Evolutionary conservation across 768 basidiomycete genomes (phyloP), one percentile per base, ranked within the genome.

Genomic region (Chlorophyllum brunneum): DNA sequence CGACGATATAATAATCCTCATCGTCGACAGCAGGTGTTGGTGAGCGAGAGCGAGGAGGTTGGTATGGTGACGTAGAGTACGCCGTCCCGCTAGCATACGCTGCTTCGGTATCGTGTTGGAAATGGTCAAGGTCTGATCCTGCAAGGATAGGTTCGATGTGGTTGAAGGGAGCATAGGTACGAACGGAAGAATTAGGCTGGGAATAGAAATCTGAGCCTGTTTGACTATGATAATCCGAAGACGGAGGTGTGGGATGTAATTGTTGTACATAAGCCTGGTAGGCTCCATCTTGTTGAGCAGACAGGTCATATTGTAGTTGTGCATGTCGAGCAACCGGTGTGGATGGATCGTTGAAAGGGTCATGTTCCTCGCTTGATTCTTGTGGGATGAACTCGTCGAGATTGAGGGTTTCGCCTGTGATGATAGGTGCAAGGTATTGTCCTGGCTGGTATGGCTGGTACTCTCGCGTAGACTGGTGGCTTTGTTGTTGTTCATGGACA

Each of bases 11-110:
- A 55, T 86, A 88, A 59, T 83, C 85, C 56, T 88, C 86, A 33
- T 87, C 86, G 45, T 87, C 86, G 3, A 77, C 77, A 7, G 82
- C 81, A 8, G 88, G 87, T 3, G 88, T 89, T 0, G 88, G 86
- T 2, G 88, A 90, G 20, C 87, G 81, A 16, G 87, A 89, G 42
- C 85, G 79, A 26, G 84, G 76, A 2, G 75, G 71, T 5, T 66
- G 69, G 58, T 74, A 77, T 1, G 73, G 67, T 27, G 76, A 67
- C 9, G 78, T 78, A 5, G 79, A 70, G 57, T 75, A 69, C 50
- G 36, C 51, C 3, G 75, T 74, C 5, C 83, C 86, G 0, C 86
- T 85, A 7, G 87, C 75, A 57, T 84, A 89, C 2, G 83, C 85
- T 11, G 42, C 42, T 59, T 86, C 86, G 0, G 79, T 69, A 59